These are phyloP conservation scores for Annulohypoxylon bovei DNA, from an alignment of 495 filamentous ascomycete genomes.

Conservation along the genomic window DNA sequence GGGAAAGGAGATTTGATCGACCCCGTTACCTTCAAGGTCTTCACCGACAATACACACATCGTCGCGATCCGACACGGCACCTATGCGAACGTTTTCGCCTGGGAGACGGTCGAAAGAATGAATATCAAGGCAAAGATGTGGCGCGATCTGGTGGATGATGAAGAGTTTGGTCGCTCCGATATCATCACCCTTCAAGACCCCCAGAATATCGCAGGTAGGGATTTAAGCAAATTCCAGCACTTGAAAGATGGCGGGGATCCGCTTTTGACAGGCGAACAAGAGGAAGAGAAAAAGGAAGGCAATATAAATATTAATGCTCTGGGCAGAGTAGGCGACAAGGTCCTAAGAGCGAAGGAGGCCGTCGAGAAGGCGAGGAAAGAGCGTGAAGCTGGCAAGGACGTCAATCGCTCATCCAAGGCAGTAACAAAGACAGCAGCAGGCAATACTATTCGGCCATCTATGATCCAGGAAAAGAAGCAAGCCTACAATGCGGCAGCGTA, in stretches of 20 bases:
- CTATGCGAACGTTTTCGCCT: constrained; percentile 93
- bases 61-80: constrained; percentile 80
- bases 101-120: constrained; percentile 92
- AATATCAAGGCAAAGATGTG: constrained; percentile 99
- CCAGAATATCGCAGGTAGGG: constrained; percentile 83
- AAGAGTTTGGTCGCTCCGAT: constrained; percentile 87
- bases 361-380: constrained; percentile 80
- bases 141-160: constrained; percentile 88
- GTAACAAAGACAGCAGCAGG: constrained; percentile 54
- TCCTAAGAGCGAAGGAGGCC: constrained; percentile 90
- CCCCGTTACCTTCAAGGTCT: constrained; percentile 94
- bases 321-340: constrained; percentile 82
- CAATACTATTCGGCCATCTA: constrained; percentile 44
- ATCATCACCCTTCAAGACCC: constrained; percentile 98
- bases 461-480: constrained; percentile 59
- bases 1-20: constrained; percentile 86
- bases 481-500: constrained; percentile 88
- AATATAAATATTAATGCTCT: constrained; percentile 80
- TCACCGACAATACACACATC: constrained; percentile 98
- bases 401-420: constrained; percentile 59
- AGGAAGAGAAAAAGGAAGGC: constrained; percentile 65
- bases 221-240: constrained; percentile 90
- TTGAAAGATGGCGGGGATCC: constrained; percentile 82
- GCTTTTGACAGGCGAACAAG: constrained; percentile 63
- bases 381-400: constrained; percentile 57